These are phyloP conservation scores for Gillenia trifoliata DNA, from an alignment of 306 rosid genomes.

Conservation along the genomic window DNA sequence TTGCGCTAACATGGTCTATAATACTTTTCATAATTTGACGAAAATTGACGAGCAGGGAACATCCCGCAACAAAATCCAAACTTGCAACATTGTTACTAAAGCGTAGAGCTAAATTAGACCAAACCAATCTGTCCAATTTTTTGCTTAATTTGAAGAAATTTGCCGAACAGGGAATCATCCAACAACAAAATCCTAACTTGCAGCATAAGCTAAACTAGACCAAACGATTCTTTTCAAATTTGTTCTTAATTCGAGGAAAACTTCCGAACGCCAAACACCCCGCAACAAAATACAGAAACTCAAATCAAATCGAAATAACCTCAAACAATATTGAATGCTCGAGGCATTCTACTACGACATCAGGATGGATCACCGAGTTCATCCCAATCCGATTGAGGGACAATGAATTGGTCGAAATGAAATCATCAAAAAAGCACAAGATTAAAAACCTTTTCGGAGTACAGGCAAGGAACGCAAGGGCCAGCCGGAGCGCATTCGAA, in stretches of 20 bases:
- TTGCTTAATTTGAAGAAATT: background rate
- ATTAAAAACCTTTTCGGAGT: constrained; percentile 65
- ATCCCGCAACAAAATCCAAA: background rate
- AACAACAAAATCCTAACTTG: background rate
- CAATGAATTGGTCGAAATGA: background rate
- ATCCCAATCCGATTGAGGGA: background rate
- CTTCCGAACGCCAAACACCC: no score
- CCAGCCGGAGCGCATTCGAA: constrained; percentile 91
- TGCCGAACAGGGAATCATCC: no score
- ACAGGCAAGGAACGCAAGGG: constrained; percentile 84
- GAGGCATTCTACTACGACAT: background rate
- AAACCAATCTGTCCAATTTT: background rate
- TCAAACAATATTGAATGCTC: background rate
- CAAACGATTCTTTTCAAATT: background rate
- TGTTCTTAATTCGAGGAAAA: background rate
- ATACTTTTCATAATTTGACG: no score
- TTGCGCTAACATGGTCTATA: background rate
- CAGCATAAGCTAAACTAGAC: no score
- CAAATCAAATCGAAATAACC: background rate
- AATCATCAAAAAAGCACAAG: background rate
- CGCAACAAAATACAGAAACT: background rate
- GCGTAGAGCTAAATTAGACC: background rate
- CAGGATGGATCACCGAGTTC: background rate
- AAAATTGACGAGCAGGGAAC: no score
- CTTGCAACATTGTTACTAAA: background rate